Base-by-base conservation (phyloP, 148 eudicot species). In the Rhododendron mucronatum region DNA sequence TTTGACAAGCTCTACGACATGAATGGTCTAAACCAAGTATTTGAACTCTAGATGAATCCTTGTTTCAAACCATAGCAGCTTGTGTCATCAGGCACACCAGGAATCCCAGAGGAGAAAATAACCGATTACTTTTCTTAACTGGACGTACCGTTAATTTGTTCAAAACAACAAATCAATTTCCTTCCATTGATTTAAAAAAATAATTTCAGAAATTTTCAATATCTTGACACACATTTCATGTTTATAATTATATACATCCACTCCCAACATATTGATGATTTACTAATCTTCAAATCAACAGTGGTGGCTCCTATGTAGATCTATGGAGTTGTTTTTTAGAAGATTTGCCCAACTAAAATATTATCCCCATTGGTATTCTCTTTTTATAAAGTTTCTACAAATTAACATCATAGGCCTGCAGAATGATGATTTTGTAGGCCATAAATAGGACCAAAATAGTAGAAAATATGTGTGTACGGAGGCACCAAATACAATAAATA, bases 351-450 rank as follows among this genome's bases (percentile, higher is more conserved):
- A 71, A 33, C 14, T 26, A n/a, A 21, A 65, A 26, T 67, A 15
- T 67, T 67, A 26, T 67, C 73, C 33, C 73, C 28, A 26, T 63
- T 26, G 35, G 73, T 7, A 79, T 50, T 80, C 57, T 4, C 28
- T 3, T 51, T 53, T 63, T 41, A 41, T 41, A 41, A 81, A 15
- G 39, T 30, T 50, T 51, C 39, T 9, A 59, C 13, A 21, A 44
- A 33, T 33, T 33, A 33, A 1, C 28, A 21, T 20, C 50, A 77
- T 21, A 21, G 80, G 14, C 44, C n/a, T 8, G 21, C 39, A 5
- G 16, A 28, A 81, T 81, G 83, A 81, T 81, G 63, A 30, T 33
- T 51, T 81, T 30, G 65, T 81, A 28, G 83, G 65, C 23, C 65
- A 81, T 71, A 30, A 71, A 30, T 30, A 30, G 39, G 76, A 71